Evolutionary conservation across 352 stramenopile species (phyloP), one percentile per base, ranked within the genome.

Genomic region (Phytophthora pseudosyringae): DNA sequence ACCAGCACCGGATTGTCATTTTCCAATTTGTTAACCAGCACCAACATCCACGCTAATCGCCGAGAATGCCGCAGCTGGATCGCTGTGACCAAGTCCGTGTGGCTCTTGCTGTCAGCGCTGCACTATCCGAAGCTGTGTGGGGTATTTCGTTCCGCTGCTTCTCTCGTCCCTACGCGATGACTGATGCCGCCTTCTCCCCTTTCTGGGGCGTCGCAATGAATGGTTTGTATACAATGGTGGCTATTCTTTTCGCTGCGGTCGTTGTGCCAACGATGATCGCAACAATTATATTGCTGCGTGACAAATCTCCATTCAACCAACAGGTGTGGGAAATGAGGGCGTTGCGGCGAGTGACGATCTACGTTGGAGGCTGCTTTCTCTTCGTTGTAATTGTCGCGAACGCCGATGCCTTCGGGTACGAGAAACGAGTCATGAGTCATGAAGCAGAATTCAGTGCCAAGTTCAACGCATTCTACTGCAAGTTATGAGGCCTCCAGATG

Each of bases 51-150:
- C n/a, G n/a, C n/a, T n/a, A n/a, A n/a, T n/a, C n/a, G n/a, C 32
- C 49, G 4, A 59, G n/a, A 13, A 73, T 39, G 33, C 33, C 2
- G 7, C 33, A 39, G 10, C 3, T 10, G 33, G 33, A 39, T n/a
- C 33, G 10, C 10, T 15, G 11, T 15, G 33, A 39, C 7, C 33
- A 39, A 15, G 33, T 39, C 15, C 10, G 33, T 39, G 10, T 10
- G 6, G 33, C n/a, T 6, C 15, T 39, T 39, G 33, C 33, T n/a
- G 33, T 12, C 33, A 15, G 33, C 10, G 33, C 33, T 15, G 33
- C 33, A 39, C 3, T 39, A 39, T 15, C 15, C 15, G 33, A 8
- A 3, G 7, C 7, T 3, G 4, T 10, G 33, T 39, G 33, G 33
- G 9, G 11, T 39, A 10, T 39, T 12, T 39, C 9, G 33, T 8